Percentiles rank a stretch among this genome's conserved stretches.
Conservation (phyloP, 2,329 filamentous ascomycete species). For the Colletotrichum tropicale region DNA sequence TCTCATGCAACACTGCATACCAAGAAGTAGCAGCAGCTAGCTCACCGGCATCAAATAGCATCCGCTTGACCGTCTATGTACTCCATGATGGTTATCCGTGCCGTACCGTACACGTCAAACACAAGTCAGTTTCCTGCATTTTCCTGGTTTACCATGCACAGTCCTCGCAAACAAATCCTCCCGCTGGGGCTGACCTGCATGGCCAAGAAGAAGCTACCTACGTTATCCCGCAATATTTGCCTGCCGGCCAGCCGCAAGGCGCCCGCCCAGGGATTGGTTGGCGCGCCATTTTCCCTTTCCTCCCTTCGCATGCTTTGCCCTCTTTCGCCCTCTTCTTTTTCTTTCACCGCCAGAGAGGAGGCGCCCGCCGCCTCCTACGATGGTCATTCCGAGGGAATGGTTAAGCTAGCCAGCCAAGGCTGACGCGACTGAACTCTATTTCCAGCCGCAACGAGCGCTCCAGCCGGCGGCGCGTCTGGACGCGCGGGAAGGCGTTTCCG, state of each 20-base stretch:
- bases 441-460: background rate
- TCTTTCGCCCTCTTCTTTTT: background rate
- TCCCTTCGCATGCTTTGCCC: background rate
- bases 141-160: background rate
- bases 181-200: background rate
- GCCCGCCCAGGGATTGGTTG: background rate
- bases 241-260: background rate
- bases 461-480: background rate
- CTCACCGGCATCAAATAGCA: background rate
- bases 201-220: background rate
- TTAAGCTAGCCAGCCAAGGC: constrained; percentile 11
- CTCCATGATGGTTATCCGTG: background rate
- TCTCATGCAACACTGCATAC: background rate
- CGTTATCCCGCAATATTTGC: background rate
- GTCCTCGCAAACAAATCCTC: background rate
- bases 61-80: background rate
- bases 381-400: constrained; percentile 11
- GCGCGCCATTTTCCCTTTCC: background rate
- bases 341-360: constrained; percentile 9
- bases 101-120: background rate
- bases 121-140: background rate
- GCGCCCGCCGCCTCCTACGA: background rate
- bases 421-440: background rate
- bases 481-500: background rate
- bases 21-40: background rate